Conservation (phyloP, 768 basidiomycete species). For the Lentinula sp. region DNA sequence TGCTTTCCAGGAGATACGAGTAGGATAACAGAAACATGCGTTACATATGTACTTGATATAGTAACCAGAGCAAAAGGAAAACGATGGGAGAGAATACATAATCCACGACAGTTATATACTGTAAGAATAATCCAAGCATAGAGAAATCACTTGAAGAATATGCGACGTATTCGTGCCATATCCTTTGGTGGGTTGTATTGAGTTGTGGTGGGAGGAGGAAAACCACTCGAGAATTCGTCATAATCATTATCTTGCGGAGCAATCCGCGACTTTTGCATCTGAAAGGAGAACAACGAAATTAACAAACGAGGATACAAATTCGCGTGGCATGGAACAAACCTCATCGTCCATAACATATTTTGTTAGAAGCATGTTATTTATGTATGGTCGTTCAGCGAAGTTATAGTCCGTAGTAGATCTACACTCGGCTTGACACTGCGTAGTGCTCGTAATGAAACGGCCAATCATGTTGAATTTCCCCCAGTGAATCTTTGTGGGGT, state of each 20-base stretch:
- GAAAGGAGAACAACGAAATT: background rate
- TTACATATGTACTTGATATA: background rate
- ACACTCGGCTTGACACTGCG: conserved; percentile 74
- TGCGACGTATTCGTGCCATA: background rate
- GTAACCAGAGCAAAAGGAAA: background rate
- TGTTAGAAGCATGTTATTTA: conserved; percentile 50
- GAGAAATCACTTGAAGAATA: background rate
- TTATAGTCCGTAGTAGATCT: conserved; percentile 52
- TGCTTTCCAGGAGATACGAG: background rate
- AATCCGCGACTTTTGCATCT: conserved; percentile 68
- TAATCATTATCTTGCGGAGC: conserved; percentile 39
- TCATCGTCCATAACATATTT: conserved; percentile 64
- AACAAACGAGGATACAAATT: background rate
- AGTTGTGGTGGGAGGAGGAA: background rate
- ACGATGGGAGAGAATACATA: background rate
- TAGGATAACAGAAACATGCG: background rate
- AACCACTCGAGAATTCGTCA: conserved; percentile 20
- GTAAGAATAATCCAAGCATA: background rate
- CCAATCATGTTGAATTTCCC: conserved; percentile 94
- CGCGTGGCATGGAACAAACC: conserved; percentile 29
- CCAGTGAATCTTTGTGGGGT: conserved; percentile 83
- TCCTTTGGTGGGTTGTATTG: conserved; percentile 3
- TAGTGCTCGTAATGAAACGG: conserved; percentile 72
- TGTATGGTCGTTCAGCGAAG: conserved; percentile 48
- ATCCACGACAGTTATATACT: conserved; percentile 4